Percentiles rank a stretch among this genome's conserved stretches.
These are phyloP conservation scores for Clonostachys solani DNA, from an alignment of 2,329 filamentous ascomycete species.

Conservation along the genomic window DNA sequence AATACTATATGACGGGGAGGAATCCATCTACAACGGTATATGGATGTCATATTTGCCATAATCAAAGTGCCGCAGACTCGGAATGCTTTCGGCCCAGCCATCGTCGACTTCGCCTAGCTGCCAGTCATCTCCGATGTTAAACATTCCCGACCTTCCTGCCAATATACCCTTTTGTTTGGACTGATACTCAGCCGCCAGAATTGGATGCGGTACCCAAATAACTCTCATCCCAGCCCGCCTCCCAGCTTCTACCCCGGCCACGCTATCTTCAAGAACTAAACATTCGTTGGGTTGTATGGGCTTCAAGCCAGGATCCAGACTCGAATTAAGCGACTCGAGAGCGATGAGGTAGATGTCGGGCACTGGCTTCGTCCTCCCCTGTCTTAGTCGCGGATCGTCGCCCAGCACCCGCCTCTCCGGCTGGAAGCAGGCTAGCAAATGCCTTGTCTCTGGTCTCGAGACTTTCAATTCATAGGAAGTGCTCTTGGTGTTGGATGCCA, in stretches of 20 bases:
- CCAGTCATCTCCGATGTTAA: conserved; percentile 9
- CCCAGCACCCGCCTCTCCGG: conserved; percentile 54
- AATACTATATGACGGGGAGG: too few relatives aligned
- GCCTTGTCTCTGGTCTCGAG: conserved; percentile 10
- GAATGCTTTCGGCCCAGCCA: conserved; percentile 20
- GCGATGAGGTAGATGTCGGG: conserved; percentile 72
- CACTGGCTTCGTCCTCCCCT: conserved; percentile 64
- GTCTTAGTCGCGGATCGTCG: conserved; percentile 59
- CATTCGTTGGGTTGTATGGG: conserved; percentile 60
- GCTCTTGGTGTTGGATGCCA: conserved; percentile 62
- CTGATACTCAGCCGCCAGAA: conserved; percentile 34
- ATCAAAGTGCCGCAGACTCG: conserved; percentile 20
- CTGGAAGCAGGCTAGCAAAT: conserved; percentile 36
- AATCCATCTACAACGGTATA: not conserved
- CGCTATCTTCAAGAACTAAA: conserved; percentile 71
- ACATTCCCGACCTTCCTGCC: conserved; percentile 1
- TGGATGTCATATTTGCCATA: conserved; percentile 17
- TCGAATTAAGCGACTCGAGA: conserved; percentile 58
- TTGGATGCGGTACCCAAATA: conserved; percentile 66
- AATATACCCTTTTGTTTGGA: conserved; percentile 1
- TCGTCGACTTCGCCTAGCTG: conserved; percentile 20
- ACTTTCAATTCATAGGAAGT: conserved; percentile 62
- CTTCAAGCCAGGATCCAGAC: conserved; percentile 22
- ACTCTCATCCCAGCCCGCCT: conserved; percentile 70
- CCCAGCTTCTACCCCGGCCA: conserved; percentile 67